Conservation (phyloP, 2,329 filamentous ascomycete genomes). For the Stagonosporopsis tanaceti region DNA sequence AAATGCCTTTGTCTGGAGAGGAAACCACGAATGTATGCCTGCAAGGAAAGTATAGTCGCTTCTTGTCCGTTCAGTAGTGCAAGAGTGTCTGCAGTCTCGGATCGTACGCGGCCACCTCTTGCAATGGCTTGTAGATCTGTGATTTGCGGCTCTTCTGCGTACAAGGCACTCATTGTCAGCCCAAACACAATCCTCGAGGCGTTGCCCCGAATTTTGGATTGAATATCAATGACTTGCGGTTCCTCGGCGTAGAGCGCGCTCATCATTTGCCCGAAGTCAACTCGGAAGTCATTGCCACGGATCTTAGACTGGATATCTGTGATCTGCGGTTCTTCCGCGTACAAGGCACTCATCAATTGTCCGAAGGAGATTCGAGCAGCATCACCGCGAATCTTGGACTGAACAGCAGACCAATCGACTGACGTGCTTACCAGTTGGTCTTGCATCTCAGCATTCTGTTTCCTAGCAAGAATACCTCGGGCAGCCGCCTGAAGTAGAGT, state of each 20-base stretch:
- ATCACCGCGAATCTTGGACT: slow-evolving; percentile 56
- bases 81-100: slow-evolving; percentile 42
- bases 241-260: slow-evolving; percentile 44
- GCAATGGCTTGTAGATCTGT: slow-evolving; percentile 53
- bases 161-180: slow-evolving; percentile 42
- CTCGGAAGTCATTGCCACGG: slow-evolving; percentile 46
- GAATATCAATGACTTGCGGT: slow-evolving; percentile 48
- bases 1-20: slow-evolving; percentile 54
- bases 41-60: slow-evolving; percentile 56
- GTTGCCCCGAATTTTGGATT: slow-evolving; percentile 53
- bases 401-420: slow-evolving; percentile 53
- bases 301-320: slow-evolving; percentile 56
- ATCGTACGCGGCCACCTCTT: slow-evolving; percentile 47
- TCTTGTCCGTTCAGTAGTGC: slow-evolving; percentile 56
- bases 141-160: slow-evolving; percentile 40
- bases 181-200: slow-evolving; percentile 36
- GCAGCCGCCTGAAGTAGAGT: slow-evolving; percentile 70
- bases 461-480: slow-evolving; percentile 59
- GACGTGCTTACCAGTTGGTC: slow-evolving; percentile 53
- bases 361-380: slow-evolving; percentile 37
- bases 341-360: slow-evolving; percentile 43
- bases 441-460: slow-evolving; percentile 50
- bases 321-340: slow-evolving; percentile 40
- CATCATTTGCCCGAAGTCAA: slow-evolving; percentile 39
- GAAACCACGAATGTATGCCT: slow-evolving; percentile 61